These are phyloP conservation scores for Trametes coccinea DNA, from an alignment of 768 basidiomycete genomes.

Conservation along the genomic window DNA sequence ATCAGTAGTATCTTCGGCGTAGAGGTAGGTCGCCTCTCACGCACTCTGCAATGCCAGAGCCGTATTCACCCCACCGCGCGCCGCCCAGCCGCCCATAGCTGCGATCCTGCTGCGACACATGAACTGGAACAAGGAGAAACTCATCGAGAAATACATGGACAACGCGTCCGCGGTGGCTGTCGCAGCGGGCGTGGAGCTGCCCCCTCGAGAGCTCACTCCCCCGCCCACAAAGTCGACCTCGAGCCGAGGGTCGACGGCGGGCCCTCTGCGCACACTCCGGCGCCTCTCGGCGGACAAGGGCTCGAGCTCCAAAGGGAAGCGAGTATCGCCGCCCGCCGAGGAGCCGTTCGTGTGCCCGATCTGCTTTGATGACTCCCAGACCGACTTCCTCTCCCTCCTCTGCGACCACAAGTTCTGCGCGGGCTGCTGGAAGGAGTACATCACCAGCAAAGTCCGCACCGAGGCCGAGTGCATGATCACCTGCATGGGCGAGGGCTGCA, in stretches of 20 bases:
- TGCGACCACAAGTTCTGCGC: slow-evolving; percentile 88
- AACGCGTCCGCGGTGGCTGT: slow-evolving; percentile 70
- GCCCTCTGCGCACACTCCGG: slow-evolving; percentile 27
- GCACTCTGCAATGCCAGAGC: neutral
- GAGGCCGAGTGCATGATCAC: slow-evolving; percentile 73
- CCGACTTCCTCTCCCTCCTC: slow-evolving; percentile 65
- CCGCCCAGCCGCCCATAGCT: slow-evolving; percentile 61
- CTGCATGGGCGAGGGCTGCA: slow-evolving; percentile 82
- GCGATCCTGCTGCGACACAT: slow-evolving; percentile 78
- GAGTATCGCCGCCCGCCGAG: slow-evolving; percentile 29
- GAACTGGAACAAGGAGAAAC: slow-evolving; percentile 94
- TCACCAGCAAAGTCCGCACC: slow-evolving; percentile 76
- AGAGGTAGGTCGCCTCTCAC: slow-evolving; percentile 59
- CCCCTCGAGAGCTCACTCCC: slow-evolving; percentile 33
- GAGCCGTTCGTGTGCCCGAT: slow-evolving; percentile 85
- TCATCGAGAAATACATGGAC: slow-evolving; percentile 98
- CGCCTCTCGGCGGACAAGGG: slow-evolving; percentile 30
- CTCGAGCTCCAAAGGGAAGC: slow-evolving; percentile 31
- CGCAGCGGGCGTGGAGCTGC: slow-evolving; percentile 69
- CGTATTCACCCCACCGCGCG: neutral
- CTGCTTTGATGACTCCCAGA: slow-evolving; percentile 79
- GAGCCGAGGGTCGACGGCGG: slow-evolving; percentile 37
- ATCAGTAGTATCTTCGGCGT: slow-evolving; percentile 87
- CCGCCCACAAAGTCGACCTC: slow-evolving; percentile 34
- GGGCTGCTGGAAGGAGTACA: slow-evolving; percentile 82